phyloP scores from a whole-genome alignment of 257 asterid genomes.

The Solanum habrochaites region DNA sequence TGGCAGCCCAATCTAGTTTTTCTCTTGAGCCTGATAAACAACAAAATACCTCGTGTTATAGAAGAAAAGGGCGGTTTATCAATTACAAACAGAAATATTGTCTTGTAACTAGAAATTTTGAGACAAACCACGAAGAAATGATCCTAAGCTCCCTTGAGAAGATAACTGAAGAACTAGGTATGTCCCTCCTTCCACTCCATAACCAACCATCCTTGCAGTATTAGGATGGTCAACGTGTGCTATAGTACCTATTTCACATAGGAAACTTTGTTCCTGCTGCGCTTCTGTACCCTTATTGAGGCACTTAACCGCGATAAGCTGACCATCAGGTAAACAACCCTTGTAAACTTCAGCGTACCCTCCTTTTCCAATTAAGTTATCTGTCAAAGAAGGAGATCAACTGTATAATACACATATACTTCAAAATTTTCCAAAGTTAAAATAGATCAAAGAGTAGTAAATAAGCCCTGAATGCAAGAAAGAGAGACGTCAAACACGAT shows the following conservation, averaged over 20 bases:
- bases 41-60: not conserved
- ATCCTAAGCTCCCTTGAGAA: constrained; percentile 50
- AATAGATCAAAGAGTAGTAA: not conserved
- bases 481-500: not conserved
- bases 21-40: constrained; percentile 27
- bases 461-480: not conserved
- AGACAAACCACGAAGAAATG: constrained; percentile 45
- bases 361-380: constrained; percentile 59
- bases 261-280: constrained; percentile 29
- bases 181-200: constrained; percentile 68
- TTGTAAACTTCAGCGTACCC: constrained; percentile 64
- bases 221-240: constrained; percentile 69
- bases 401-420: not conserved
- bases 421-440: not conserved
- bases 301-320: constrained; percentile 46
- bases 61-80: not conserved
- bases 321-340: constrained; percentile 48
- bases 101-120: not conserved
- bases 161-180: constrained; percentile 50
- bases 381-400: constrained; percentile 12
- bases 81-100: not conserved
- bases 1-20: constrained; percentile 32
- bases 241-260: constrained; percentile 58
- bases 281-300: constrained; percentile 38
- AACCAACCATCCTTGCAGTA: constrained; percentile 63